Evolutionary conservation across 2,329 filamentous ascomycete genomes (phyloP).

Genomic region (Colletotrichum cordylinicola): DNA sequence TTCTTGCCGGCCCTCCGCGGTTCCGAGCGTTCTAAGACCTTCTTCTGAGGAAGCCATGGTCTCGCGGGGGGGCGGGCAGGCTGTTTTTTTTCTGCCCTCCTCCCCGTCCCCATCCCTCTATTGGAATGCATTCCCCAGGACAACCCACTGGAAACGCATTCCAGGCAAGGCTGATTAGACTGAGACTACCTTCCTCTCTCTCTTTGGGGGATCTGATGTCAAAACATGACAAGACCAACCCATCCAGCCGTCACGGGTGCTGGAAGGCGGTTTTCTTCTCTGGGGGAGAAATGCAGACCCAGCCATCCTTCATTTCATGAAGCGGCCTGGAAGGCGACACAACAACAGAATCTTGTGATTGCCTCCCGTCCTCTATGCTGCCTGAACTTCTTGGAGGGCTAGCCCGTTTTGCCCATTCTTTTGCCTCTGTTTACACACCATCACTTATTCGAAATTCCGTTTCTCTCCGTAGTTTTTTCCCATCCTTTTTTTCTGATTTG

Average conservation of each 20-base stretch:
- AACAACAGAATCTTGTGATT: background rate
- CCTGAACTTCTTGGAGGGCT: background rate
- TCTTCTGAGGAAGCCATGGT: background rate
- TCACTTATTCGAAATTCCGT: background rate
- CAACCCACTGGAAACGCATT: constrained; percentile 12
- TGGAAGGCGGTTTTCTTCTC: background rate
- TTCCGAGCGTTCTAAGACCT: background rate
- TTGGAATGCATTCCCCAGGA: constrained; percentile 15
- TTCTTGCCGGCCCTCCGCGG: background rate
- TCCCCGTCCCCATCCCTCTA: background rate
- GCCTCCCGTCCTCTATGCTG: background rate
- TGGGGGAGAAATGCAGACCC: background rate
- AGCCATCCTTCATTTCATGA: background rate
- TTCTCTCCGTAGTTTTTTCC: background rate
- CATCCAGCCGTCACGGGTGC: background rate
- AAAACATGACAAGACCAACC: background rate
- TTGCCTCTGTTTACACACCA: background rate
- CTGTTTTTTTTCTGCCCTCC: background rate
- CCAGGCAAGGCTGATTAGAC: constrained; percentile 9
- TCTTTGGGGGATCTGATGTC: background rate
- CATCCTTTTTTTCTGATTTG: background rate
- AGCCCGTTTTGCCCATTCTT: background rate
- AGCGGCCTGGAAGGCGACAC: background rate
- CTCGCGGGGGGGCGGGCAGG: background rate
- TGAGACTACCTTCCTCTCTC: background rate